These are phyloP conservation scores for Boletus reticuloceps DNA, from an alignment of 768 basidiomycete species.

Conservation along the genomic window DNA sequence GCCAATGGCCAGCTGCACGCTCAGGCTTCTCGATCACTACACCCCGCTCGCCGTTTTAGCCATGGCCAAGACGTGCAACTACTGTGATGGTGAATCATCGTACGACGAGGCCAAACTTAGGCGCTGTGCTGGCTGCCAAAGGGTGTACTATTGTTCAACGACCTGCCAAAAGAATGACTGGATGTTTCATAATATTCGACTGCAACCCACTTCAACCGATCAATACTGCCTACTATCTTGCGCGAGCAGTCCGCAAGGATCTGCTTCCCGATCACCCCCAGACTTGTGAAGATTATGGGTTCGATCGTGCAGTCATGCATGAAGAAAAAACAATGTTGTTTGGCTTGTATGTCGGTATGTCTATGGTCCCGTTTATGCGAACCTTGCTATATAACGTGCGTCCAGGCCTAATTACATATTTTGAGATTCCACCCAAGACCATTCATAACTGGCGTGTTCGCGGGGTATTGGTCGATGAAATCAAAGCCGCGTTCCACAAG, in stretches of 20 bases:
- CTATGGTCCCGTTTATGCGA: too few relatives aligned
- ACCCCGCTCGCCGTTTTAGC: too few relatives aligned
- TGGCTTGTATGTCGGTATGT: constrained; percentile 1
- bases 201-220: constrained; percentile 1
- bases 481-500: neutral
- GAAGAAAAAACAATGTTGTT: neutral
- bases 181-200: neutral
- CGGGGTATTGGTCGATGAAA: constrained; percentile 1
- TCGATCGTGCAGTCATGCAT: neutral
- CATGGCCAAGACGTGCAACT: too few relatives aligned
- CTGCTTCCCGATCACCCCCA: neutral
- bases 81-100: neutral
- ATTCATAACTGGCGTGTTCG: constrained; percentile 1
- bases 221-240: constrained; percentile 1
- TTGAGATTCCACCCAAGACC: neutral
- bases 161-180: neutral
- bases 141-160: constrained; percentile 1
- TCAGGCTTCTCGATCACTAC: too few relatives aligned
- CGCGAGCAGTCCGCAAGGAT: neutral
- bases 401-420: neutral
- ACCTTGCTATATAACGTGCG: neutral
- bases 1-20: too few relatives aligned
- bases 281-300: neutral
- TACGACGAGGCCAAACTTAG: neutral
- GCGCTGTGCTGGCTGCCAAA: neutral